phyloP scores from a whole-genome alignment of 176 grass and related monocot species.

The Luzula sylvatica region DNA sequence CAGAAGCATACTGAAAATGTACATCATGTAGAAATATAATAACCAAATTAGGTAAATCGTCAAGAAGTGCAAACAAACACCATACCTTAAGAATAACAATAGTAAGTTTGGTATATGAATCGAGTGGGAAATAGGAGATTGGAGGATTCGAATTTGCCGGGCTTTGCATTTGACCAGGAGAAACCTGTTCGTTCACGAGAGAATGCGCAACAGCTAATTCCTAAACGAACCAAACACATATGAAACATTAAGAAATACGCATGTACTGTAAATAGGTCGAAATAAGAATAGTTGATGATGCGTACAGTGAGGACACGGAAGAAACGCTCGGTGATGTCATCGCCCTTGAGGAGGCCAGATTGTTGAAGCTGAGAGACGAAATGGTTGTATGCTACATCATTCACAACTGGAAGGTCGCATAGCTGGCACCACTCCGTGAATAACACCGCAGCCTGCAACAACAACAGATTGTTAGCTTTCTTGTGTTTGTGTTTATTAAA shows the following conservation, averaged over 20 bases:
- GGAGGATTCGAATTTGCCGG: slow-evolving; percentile 37
- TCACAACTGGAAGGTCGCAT: slow-evolving; percentile 61
- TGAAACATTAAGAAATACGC: slow-evolving; percentile 16
- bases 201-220: slow-evolving; percentile 61
- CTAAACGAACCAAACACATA: slow-evolving; percentile 30
- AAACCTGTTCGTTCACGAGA: slow-evolving; percentile 48
- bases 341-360: slow-evolving; percentile 65
- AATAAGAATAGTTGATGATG: slow-evolving; percentile 6
- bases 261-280: background rate
- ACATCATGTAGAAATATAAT: slow-evolving; percentile 11
- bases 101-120: slow-evolving; percentile 83
- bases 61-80: background rate
- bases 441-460: slow-evolving; percentile 59
- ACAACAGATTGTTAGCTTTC: too few species aligned
- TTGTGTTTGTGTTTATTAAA: slow-evolving; percentile 9
- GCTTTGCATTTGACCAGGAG: slow-evolving; percentile 34
- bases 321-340: slow-evolving; percentile 83
- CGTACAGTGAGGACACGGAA: slow-evolving; percentile 60
- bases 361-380: slow-evolving; percentile 72
- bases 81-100: slow-evolving; percentile 71
- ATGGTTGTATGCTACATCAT: slow-evolving; percentile 68
- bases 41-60: slow-evolving; percentile 1
- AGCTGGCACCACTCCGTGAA: slow-evolving; percentile 89
- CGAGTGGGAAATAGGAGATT: slow-evolving; percentile 75
- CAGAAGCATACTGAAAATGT: slow-evolving; percentile 41